These are phyloP conservation scores for Annona cherimola DNA, from an alignment of 164 flowering plant genomes.

Conservation along the genomic window DNA sequence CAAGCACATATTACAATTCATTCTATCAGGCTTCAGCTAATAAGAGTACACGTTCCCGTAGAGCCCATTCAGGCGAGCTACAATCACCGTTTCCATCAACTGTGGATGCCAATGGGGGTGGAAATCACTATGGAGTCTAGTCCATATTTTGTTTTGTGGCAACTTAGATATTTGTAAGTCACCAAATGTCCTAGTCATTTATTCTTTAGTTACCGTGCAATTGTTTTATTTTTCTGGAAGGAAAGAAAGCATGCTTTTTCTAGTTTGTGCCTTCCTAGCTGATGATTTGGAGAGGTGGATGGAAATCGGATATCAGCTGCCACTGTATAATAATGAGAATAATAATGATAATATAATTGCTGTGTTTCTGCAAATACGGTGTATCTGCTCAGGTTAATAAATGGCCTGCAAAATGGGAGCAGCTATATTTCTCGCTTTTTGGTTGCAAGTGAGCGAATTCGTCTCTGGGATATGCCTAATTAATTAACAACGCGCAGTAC, in stretches of 20 bases:
- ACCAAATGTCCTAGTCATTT: background rate
- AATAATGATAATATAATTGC: too few relatives aligned
- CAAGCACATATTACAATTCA: conserved; percentile 39
- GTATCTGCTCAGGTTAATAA: background rate
- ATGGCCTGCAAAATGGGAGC: background rate
- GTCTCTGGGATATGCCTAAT: too few relatives aligned
- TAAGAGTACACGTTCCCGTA: conserved; percentile 46
- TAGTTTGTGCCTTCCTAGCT: background rate
- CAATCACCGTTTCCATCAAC: conserved; percentile 40
- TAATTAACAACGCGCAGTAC: too few relatives aligned
- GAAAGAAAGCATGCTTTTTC: background rate
- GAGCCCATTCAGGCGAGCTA: conserved; percentile 85
- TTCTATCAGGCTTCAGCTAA: conserved; percentile 64
- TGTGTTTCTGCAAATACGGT: background rate
- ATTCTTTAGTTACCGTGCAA: background rate
- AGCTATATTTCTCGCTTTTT: background rate
- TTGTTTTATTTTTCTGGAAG: background rate
- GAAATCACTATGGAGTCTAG: conserved; percentile 25
- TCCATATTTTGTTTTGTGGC: background rate
- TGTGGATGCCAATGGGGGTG: conserved; percentile 65
- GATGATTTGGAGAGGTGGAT: background rate
- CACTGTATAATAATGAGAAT: background rate
- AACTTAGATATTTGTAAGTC: background rate
- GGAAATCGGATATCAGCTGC: background rate
- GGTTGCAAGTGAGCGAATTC: too few relatives aligned